Percentiles rank a stretch among this genome's conserved stretches.
Conservation (phyloP, 257 asterid genomes). For the Solanum medicagineum region DNA sequence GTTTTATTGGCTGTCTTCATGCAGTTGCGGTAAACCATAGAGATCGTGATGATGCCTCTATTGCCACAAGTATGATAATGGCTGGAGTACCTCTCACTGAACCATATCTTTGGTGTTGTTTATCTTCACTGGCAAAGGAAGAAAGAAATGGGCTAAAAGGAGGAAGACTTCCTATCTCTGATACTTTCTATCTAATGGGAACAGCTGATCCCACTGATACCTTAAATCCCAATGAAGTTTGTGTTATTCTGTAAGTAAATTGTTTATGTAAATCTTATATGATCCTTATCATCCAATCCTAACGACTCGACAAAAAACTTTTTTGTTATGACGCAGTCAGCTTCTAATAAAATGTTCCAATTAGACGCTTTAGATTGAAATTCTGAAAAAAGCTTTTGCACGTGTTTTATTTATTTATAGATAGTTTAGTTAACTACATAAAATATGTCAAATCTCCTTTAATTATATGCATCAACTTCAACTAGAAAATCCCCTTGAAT, state of each 20-base stretch:
- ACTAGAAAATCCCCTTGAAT: background rate
- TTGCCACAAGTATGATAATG: constrained; percentile 57
- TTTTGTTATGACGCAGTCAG: background rate
- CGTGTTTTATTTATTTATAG: background rate
- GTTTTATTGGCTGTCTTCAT: constrained; percentile 2
- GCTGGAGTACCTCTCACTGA: constrained; percentile 64
- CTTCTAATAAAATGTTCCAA: background rate
- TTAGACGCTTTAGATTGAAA: background rate
- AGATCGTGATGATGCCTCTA: constrained; percentile 27
- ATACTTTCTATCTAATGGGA: constrained; percentile 83
- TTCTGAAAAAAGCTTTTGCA: background rate
- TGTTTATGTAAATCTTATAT: background rate
- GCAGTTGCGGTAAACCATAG: constrained; percentile 54
- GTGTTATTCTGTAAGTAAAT: constrained; percentile 64
- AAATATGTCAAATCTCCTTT: background rate
- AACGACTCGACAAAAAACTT: background rate
- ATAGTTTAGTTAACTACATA: background rate
- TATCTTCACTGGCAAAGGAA: constrained; percentile 19
- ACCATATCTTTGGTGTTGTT: constrained; percentile 57
- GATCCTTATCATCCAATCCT: background rate
- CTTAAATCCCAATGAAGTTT: constrained; percentile 53
- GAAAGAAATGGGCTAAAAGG: constrained; percentile 32
- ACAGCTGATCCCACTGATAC: constrained; percentile 78
- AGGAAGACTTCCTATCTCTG: constrained; percentile 59
- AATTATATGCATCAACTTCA: background rate